These are phyloP conservation scores for Plectranthus barbatus DNA, from an alignment of 257 asterid species.

Conservation along the genomic window DNA sequence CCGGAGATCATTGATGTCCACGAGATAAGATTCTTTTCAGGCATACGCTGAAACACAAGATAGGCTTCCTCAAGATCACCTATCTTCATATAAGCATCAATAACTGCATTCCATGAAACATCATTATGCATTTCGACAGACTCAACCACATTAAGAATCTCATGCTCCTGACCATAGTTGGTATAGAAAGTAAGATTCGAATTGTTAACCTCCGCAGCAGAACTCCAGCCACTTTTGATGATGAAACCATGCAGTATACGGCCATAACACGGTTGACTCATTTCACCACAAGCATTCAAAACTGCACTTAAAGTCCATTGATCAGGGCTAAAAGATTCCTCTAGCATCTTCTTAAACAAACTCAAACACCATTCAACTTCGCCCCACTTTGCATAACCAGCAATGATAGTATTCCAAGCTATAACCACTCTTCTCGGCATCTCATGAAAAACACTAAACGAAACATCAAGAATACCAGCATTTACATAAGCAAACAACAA, in stretches of 20 bases:
- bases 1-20: conserved; percentile 71
- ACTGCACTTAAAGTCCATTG: conserved; percentile 61
- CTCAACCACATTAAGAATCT: conserved; percentile 35
- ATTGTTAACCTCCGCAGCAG: conserved; percentile 56
- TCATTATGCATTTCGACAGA: conserved; percentile 27
- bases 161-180: conserved; percentile 34
- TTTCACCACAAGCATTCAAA: conserved; percentile 48
- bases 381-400: conserved; percentile 44
- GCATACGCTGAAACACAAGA: conserved; percentile 30
- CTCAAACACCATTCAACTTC: conserved; percentile 31
- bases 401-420: conserved; percentile 69
- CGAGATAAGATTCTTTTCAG: conserved; percentile 44
- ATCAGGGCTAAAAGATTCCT: conserved; percentile 43
- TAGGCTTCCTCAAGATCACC: conserved; percentile 40
- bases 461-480: conserved; percentile 34
- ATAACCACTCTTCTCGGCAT: conserved; percentile 55
- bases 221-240: conserved; percentile 50
- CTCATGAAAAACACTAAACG: conserved; percentile 23
- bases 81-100: conserved; percentile 68
- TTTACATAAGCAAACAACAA: conserved; percentile 52
- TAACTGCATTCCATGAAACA: conserved; percentile 52
- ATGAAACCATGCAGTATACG: conserved; percentile 37
- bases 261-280: conserved; percentile 27
- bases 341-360: conserved; percentile 53
- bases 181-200: conserved; percentile 52